These are phyloP conservation scores for Dendrobium huoshanense DNA, from an alignment of 106 monocot species.

Conservation along the genomic window DNA sequence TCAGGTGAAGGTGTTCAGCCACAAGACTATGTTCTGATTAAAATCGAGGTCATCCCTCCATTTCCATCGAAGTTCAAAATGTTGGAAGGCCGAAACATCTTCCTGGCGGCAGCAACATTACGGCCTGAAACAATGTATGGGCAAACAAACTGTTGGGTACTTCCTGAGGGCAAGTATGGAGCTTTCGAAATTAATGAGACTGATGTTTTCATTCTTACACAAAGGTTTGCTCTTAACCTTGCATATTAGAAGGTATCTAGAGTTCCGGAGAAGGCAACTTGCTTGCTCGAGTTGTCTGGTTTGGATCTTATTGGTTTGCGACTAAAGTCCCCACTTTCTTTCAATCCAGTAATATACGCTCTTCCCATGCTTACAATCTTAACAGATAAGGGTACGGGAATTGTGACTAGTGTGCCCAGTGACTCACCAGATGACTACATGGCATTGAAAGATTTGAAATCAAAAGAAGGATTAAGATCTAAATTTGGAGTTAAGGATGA, in stretches of 20 bases:
- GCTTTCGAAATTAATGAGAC: slow-evolving; percentile 90
- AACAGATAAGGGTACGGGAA: slow-evolving; percentile 93
- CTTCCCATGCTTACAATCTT: slow-evolving; percentile 95
- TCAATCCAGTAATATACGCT: slow-evolving; percentile 68
- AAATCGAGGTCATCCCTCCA: slow-evolving; percentile 79
- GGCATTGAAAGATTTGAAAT: slow-evolving; percentile 82
- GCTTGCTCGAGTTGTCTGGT: slow-evolving; percentile 66
- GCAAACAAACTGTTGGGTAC: slow-evolving; percentile 90
- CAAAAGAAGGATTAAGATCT: slow-evolving; percentile 61
- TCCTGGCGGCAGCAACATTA: slow-evolving; percentile 83
- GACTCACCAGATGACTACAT: slow-evolving; percentile 86
- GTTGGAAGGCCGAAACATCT: slow-evolving; percentile 74
- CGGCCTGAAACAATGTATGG: slow-evolving; percentile 97
- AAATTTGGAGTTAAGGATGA: slow-evolving; percentile 87
- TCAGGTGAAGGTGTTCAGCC: slow-evolving; percentile 91
- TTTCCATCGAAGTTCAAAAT: slow-evolving; percentile 58
- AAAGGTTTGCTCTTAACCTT: slow-evolving; percentile 73
- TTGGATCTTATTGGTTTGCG: slow-evolving; percentile 80
- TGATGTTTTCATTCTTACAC: slow-evolving; percentile 78
- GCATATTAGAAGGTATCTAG: slow-evolving; percentile 74
- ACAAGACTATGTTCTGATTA: slow-evolving; percentile 83
- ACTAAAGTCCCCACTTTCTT: slow-evolving; percentile 68
- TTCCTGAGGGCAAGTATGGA: slow-evolving; percentile 89
- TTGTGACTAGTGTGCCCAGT: slow-evolving; percentile 93
- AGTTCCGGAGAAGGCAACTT: slow-evolving; percentile 64